phyloP scores from a whole-genome alignment of 805 yeast genomes.

The Jamesozyma lodderae region DNA sequence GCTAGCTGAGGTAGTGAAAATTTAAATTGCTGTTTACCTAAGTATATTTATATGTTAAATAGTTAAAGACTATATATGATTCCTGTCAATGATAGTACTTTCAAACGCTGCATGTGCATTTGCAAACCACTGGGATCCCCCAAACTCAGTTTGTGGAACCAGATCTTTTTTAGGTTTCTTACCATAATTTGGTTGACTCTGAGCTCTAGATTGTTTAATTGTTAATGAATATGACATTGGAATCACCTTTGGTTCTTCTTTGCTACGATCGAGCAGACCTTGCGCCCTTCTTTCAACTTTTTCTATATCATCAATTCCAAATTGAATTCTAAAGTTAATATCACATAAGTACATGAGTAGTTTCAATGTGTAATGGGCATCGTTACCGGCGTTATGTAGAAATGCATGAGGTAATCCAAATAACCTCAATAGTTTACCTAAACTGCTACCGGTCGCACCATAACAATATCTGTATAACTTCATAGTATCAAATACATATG shows the following conservation, averaged over 20 bases:
- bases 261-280: constrained; percentile 16
- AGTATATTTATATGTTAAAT: not conserved
- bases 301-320: constrained; percentile 19
- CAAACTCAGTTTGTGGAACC: constrained; percentile 27
- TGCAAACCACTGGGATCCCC: constrained; percentile 22
- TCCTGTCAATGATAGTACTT: constrained; percentile 9
- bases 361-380: constrained; percentile 52
- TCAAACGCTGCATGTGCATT: constrained; percentile 17
- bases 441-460: constrained; percentile 35
- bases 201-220: too few relatives aligned
- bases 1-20: constrained; percentile 1
- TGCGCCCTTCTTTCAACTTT: constrained; percentile 12
- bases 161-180: constrained; percentile 11
- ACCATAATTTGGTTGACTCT: too few relatives aligned
- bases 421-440: constrained; percentile 39
- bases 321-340: constrained; percentile 22
- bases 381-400: constrained; percentile 67
- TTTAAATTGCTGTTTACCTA: not conserved
- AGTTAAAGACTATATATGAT: not conserved
- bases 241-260: constrained; percentile 19
- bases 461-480: constrained; percentile 34
- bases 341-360: constrained; percentile 45
- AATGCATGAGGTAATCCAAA: constrained; percentile 47
- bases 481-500: constrained; percentile 39
- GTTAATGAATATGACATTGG: constrained; percentile 24